Conservation (phyloP, 1,284 basidiomycete species). For the Fomitopsis betulina region DNA sequence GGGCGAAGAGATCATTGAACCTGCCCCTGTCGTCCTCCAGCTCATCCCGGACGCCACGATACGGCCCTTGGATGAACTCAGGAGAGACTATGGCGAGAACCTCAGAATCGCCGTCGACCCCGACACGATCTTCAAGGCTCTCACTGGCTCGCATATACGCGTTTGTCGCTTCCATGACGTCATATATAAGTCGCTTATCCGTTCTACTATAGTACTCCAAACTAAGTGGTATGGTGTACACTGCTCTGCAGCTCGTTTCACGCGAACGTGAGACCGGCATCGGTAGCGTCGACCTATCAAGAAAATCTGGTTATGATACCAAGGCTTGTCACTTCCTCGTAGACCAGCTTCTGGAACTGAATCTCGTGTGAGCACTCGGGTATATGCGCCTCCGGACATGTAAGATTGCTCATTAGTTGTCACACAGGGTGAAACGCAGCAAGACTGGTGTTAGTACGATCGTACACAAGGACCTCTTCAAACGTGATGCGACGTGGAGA, state of each 20-base stretch:
- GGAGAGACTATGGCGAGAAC: slow-evolving; percentile 48
- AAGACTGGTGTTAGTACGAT: slow-evolving; percentile 72
- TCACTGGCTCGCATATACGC: slow-evolving; percentile 80
- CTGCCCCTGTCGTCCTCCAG: slow-evolving; percentile 40
- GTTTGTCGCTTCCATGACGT: slow-evolving; percentile 30
- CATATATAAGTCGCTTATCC: slow-evolving; percentile 8
- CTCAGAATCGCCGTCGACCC: slow-evolving; percentile 74
- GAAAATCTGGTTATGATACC: slow-evolving; percentile 80
- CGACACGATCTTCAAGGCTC: slow-evolving; percentile 68
- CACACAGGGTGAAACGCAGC: slow-evolving; percentile 61
- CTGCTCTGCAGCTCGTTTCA: slow-evolving; percentile 82
- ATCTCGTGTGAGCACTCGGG: slow-evolving; percentile 64
- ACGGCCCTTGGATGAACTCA: slow-evolving; percentile 50
- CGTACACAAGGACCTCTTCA: slow-evolving; percentile 76
- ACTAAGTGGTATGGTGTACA: slow-evolving; percentile 80
- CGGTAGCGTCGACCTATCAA: slow-evolving; percentile 74
- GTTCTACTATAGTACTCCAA: slow-evolving; percentile 54
- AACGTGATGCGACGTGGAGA: slow-evolving; percentile 66
- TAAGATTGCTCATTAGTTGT: not conserved
- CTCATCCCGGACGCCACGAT: slow-evolving; percentile 49
- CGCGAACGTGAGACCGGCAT: slow-evolving; percentile 74
- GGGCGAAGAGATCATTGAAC: slow-evolving; percentile 42
- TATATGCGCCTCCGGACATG: not conserved
- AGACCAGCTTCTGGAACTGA: slow-evolving; percentile 66
- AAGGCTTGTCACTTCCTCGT: slow-evolving; percentile 87